A percentile compares a stretch with the other conserved stretches of the same genome.
These are phyloP conservation scores for Plasmodium cynomolgi DNA, from an alignment of 169 alveolate genomes.

Conservation along the genomic window DNA sequence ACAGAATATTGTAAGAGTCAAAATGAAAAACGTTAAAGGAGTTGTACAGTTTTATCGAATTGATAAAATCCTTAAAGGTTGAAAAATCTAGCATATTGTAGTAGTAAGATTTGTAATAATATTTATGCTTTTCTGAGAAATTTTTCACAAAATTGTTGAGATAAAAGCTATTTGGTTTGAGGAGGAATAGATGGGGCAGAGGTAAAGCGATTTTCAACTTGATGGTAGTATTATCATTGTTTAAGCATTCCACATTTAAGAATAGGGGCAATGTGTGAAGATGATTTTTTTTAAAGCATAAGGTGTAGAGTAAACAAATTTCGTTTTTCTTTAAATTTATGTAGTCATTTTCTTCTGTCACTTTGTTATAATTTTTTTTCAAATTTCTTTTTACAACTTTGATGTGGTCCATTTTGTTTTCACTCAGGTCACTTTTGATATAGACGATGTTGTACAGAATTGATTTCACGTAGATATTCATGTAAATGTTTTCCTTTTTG, in stretches of 20 bases:
- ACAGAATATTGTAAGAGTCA: constrained; percentile 37
- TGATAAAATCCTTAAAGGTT: constrained; percentile 30
- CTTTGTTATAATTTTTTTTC: constrained; percentile 44
- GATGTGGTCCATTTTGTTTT: constrained; percentile 57
- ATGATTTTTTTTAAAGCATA: constrained; percentile 18
- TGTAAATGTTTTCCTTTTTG: constrained; percentile 21
- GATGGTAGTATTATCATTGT: constrained; percentile 49
- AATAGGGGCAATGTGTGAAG: constrained; percentile 26
- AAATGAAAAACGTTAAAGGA: constrained; percentile 66
- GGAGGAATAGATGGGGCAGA: constrained; percentile 18
- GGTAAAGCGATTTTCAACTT: constrained; percentile 61
- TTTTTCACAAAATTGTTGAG: constrained; percentile 41
- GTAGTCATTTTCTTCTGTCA: constrained; percentile 57
- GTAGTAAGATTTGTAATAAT: constrained; percentile 46
- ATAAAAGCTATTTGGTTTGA: constrained; percentile 54
- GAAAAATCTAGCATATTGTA: constrained; percentile 19
- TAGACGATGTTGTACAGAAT: constrained; percentile 47
- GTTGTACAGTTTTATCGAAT: constrained; percentile 44
- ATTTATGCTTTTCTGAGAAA: constrained; percentile 5
- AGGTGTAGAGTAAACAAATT: constrained; percentile 53
- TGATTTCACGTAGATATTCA: constrained; percentile 60
- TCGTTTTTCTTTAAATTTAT: constrained; percentile 64
- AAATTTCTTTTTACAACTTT: constrained; percentile 38
- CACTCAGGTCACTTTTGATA: constrained; percentile 38
- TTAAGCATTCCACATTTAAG: constrained; percentile 54